Conservation (phyloP, 2,329 filamentous ascomycete genomes). For the Aspergillus alliaceus region DNA sequence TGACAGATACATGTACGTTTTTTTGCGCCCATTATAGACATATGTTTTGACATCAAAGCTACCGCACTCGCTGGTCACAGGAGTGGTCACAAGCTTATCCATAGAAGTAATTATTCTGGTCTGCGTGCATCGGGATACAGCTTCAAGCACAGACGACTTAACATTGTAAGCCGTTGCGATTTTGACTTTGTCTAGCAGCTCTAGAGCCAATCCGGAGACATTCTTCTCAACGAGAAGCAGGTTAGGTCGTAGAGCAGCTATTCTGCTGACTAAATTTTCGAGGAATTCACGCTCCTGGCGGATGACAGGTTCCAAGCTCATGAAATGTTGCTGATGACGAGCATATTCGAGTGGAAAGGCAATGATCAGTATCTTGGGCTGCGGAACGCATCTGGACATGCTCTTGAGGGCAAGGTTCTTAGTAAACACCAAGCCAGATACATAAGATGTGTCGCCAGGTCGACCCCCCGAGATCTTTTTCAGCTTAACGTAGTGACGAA, state of each 20-base stretch:
- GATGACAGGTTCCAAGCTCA: slow-evolving; percentile 96
- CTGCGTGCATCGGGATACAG: slow-evolving; percentile 87
- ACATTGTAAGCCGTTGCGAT: slow-evolving; percentile 96
- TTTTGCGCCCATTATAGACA: slow-evolving; percentile 78
- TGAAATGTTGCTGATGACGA: slow-evolving; percentile 88
- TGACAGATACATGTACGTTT: slow-evolving; percentile 93
- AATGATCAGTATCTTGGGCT: slow-evolving; percentile 86
- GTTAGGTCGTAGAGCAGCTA: slow-evolving; percentile 80
- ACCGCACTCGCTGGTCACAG: slow-evolving; percentile 74
- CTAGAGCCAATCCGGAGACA: slow-evolving; percentile 85
- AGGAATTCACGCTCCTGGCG: slow-evolving; percentile 95
- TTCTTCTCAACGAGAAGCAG: slow-evolving; percentile 89
- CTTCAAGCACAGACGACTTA: slow-evolving; percentile 91
- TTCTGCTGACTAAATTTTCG: slow-evolving; percentile 85
- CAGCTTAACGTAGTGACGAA: slow-evolving; percentile 93
- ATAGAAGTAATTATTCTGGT: slow-evolving; percentile 92
- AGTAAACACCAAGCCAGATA: slow-evolving; percentile 94
- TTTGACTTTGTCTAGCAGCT: slow-evolving; percentile 81
- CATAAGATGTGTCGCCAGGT: slow-evolving; percentile 90
- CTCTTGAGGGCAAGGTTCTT: slow-evolving; percentile 96
- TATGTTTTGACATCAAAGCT: slow-evolving; percentile 96
- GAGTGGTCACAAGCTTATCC: slow-evolving; percentile 80
- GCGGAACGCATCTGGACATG: slow-evolving; percentile 83
- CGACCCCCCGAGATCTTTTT: slow-evolving; percentile 93
- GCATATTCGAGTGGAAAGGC: slow-evolving; percentile 97